Conservation (phyloP, 495 filamentous ascomycete species). For the Hypoxylon crocopeplum region DNA sequence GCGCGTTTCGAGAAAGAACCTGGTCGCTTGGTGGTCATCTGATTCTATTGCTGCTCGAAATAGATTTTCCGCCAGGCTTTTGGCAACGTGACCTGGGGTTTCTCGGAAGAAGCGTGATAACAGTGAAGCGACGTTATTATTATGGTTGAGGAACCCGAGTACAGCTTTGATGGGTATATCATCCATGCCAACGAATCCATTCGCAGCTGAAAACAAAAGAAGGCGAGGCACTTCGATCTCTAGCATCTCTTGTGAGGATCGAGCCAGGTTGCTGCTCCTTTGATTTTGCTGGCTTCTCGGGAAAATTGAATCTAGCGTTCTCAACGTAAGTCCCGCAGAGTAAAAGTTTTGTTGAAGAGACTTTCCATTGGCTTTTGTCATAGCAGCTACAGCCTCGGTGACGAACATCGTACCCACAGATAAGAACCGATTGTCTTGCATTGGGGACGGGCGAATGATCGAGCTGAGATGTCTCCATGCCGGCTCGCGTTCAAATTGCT, state of each 20-base stretch:
- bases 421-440: not conserved
- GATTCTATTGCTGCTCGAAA: conserved; percentile 29
- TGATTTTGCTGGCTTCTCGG: not conserved
- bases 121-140: conserved; percentile 1
- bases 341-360: not conserved
- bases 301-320: conserved; percentile 4
- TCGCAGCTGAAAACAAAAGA: conserved; percentile 13
- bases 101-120: conserved; percentile 1
- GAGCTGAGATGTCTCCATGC: not conserved
- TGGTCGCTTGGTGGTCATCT: not conserved
- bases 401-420: not conserved
- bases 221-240: conserved; percentile 13
- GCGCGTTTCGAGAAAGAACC: conserved; percentile 5
- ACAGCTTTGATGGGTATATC: not conserved
- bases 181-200: conserved; percentile 20
- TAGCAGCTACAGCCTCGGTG: not conserved
- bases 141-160: not conserved
- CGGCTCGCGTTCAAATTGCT: conserved; percentile 4
- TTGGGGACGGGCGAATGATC: not conserved
- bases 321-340: not conserved
- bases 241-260: not conserved
- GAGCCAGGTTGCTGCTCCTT: not conserved
- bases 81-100: not conserved
- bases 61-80: conserved; percentile 20
- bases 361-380: not conserved